Evolutionary conservation across 2,329 filamentous ascomycete species (phyloP), one percentile per base, ranked within the genome.

Genomic region (Mycosphaerella arachidis): DNA sequence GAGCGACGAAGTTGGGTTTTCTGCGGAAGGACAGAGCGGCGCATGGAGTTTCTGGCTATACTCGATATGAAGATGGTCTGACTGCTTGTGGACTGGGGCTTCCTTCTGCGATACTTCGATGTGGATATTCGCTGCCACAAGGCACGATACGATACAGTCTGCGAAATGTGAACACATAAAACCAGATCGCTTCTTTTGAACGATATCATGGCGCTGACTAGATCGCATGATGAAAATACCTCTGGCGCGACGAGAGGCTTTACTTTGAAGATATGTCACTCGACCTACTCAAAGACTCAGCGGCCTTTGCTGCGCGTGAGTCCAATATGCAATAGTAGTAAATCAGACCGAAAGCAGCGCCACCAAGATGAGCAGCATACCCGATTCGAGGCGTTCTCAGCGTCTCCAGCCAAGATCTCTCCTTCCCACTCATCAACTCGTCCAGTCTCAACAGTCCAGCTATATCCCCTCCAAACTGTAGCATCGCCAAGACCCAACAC

Each of bases 301-400:
- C 1, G n/a, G 16, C 5, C 13, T 18, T 18, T n/a, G n/a, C 5
- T 13, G 40, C n/a, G 16, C n/a, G 40, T 43, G 13, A 16, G 16
- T 40, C 35, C 37, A 59, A 33, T n/a, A 56, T 16, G 16, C 40
- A 16, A 13, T 18, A 56, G 56, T 62, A 62, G 37, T 62, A 62
- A 6, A 55, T 16, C 4, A 53, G 27, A 6, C 57, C 60, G 45
- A 62, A 62, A 6, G 18, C 40, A 6, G 54, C 54, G 13, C 60
- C 60, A 51, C 37, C 57, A 31, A 62, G 33, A 54, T 62, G 60
- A 31, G 48, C 50, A 18, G 40, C 45, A 48, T 61, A 51, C 16
- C 59, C 59, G n/a, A 55, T 29, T 1, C 30, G 48, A 6, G 29
- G 35, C 12, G 10, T 6, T 3, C 30, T n/a, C 10, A 31, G 18